Conservation (phyloP, 2,329 filamentous ascomycete species). For the Phoma sp. region DNA sequence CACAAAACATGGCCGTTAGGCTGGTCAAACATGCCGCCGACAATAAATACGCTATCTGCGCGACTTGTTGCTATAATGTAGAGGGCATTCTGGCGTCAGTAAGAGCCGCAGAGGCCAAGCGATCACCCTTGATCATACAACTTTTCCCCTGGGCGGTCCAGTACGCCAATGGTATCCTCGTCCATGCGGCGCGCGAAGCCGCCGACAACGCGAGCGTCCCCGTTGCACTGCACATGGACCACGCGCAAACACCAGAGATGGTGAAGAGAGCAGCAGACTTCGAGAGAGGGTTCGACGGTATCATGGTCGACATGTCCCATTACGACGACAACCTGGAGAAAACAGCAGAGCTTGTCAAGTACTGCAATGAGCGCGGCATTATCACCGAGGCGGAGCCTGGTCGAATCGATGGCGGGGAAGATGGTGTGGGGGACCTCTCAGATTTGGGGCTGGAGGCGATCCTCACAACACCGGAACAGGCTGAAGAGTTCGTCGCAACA, state of each 20-base stretch:
- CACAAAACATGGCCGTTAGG: slow-evolving; percentile 49
- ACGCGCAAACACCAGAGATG: slow-evolving; percentile 69
- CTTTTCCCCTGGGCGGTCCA: slow-evolving; percentile 78
- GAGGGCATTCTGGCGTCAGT: slow-evolving; percentile 75
- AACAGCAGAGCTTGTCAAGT: slow-evolving; percentile 68
- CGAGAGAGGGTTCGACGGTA: slow-evolving; percentile 41
- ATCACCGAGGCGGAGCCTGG: slow-evolving; percentile 76
- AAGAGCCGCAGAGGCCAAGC: slow-evolving; percentile 71
- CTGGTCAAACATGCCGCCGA: slow-evolving; percentile 65
- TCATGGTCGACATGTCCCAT: slow-evolving; percentile 74
- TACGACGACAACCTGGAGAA: slow-evolving; percentile 72
- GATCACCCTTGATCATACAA: slow-evolving; percentile 73
- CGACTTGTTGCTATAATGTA: slow-evolving; percentile 72
- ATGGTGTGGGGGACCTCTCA: slow-evolving; percentile 73
- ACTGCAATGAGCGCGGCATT: slow-evolving; percentile 71
- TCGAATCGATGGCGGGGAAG: slow-evolving; percentile 75
- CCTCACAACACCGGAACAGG: slow-evolving; percentile 73
- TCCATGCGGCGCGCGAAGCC: slow-evolving; percentile 56
- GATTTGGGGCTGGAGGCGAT: slow-evolving; percentile 64
- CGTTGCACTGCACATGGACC: slow-evolving; percentile 70
- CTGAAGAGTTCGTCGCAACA: slow-evolving; percentile 72
- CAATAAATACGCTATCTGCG: slow-evolving; percentile 66
- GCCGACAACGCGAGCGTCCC: slow-evolving; percentile 58
- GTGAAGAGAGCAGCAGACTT: slow-evolving; percentile 66
- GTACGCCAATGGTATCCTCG: slow-evolving; percentile 63